A percentile compares a stretch with the other conserved stretches of the same genome.
Evolutionary conservation across 148 eudicot species (phyloP).

Genomic region (Talinum fruticosum): DNA sequence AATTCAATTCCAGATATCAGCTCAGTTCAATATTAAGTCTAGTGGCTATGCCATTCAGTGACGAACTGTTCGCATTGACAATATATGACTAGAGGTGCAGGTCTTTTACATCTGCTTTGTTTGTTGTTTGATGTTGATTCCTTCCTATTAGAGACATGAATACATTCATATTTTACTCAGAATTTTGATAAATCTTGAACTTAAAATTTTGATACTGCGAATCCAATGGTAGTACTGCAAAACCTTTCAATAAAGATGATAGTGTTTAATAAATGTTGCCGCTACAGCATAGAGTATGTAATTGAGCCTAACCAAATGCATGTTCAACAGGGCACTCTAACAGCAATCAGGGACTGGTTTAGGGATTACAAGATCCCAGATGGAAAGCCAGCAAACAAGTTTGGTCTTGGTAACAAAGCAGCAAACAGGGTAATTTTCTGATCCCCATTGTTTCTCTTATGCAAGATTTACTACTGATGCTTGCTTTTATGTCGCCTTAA

Average conservation of each 20-base stretch:
- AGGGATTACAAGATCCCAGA: slow-evolving; percentile 98
- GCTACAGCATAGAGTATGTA: neutral
- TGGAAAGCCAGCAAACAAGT: slow-evolving; percentile 96
- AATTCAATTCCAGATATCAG: neutral
- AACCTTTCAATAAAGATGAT: neutral
- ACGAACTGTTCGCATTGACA: neutral
- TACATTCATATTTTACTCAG: too few species aligned
- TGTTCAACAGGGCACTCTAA: slow-evolving; percentile 73
- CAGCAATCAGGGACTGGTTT: slow-evolving; percentile 98
- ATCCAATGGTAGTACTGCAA: neutral
- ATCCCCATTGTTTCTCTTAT: neutral
- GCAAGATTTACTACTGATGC: neutral
- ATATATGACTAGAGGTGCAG: neutral
- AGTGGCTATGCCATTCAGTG: neutral
- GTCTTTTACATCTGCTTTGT: neutral
- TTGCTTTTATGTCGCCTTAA: neutral
- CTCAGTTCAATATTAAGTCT: neutral
- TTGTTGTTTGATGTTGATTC: neutral
- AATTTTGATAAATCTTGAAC: neutral
- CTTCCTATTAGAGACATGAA: neutral
- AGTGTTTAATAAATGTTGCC: neutral
- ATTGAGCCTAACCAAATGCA: neutral
- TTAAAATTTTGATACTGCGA: neutral
- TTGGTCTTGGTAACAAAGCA: slow-evolving; percentile 92
- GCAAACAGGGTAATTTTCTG: slow-evolving; percentile 65